Base-by-base conservation (phyloP, 495 filamentous ascomycete genomes). In the Lasiosphaeria ovina region DNA sequence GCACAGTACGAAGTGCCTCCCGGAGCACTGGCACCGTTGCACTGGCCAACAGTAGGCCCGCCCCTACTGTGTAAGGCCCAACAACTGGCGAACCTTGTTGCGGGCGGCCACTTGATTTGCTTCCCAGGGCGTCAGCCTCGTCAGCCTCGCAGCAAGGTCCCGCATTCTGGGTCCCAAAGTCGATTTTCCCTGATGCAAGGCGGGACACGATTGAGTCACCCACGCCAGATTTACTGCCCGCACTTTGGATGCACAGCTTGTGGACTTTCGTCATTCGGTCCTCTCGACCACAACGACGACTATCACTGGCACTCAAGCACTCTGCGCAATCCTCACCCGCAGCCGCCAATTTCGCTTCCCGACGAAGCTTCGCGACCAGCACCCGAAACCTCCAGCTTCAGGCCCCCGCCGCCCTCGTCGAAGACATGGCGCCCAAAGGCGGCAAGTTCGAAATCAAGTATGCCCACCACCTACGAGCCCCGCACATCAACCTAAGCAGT, bases 371-470 rank as follows among this genome's bases (percentile, higher is more conserved):
- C 54, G 9, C 59, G 36, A 45, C 49, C 54, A 44, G 47, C 59
- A 35, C 35, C 55, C 34, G 24, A 16, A 35, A 44, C 17, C 45
- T 54, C 36, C 44, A 34, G 11, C 35, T 35, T 48, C 55, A 61
- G 10, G 51, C 57, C 32, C 11, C 35, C 52, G 36, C 24, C 57
- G 38, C 35, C 55, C 49, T 64, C 50, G 45, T 57, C 54, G 36
- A 55, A 53, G 53, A 59, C 51, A 74, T 72, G 72, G 68, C 75
- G 66, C 71, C 71, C 58, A 79, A 77, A 62, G 70, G 64, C 16
- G 67, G 68, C 47, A 79, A 78, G 60, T 79, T 79, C 54, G 76
- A 80, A 63, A 72, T 80, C 66, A 79, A 80, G 72, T 69, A 62
- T 11, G 65, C 60, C 31, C 10, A 33, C 44, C 44, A 11, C 44